phyloP scores from a whole-genome alignment of 192 early-diverging fungal genomes.

The Coemansia furcata region DNA sequence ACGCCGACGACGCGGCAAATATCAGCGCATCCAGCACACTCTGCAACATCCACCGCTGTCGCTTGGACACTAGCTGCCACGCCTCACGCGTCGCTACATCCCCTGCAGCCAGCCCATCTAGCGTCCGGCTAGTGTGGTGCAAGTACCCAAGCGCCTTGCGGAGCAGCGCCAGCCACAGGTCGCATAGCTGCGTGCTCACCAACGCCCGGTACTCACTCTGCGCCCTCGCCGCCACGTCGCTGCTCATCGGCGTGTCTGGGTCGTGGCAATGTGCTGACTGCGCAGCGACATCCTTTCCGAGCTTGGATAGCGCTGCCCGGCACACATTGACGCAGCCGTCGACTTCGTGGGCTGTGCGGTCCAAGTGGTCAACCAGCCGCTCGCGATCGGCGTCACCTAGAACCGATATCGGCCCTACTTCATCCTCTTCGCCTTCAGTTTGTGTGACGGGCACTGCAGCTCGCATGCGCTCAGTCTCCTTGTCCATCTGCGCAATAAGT shows the following conservation, averaged over 20 bases:
- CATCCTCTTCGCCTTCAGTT: neutral
- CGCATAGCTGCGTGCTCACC: constrained; percentile 45
- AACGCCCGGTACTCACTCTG: constrained; percentile 28
- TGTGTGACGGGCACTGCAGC: constrained; percentile 13
- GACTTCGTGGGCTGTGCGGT: constrained; percentile 21
- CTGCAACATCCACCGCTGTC: constrained; percentile 53
- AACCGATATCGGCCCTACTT: neutral
- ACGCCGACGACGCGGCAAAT: constrained; percentile 42
- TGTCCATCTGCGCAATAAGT: constrained; percentile 30
- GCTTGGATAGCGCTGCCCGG: constrained; percentile 26
- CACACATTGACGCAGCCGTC: constrained; percentile 38
- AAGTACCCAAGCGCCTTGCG: constrained; percentile 33
- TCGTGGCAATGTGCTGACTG: constrained; percentile 12
- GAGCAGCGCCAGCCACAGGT: constrained; percentile 45
- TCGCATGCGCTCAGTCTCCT: constrained; percentile 17
- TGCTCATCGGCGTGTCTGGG: constrained; percentile 5
- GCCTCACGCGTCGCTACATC: constrained; percentile 21
- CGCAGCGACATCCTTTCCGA: constrained; percentile 30
- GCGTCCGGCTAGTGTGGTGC: constrained; percentile 33
- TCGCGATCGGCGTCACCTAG: constrained; percentile 37
- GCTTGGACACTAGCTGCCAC: constrained; percentile 40
- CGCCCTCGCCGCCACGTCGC: constrained; percentile 1
- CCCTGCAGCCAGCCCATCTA: constrained; percentile 13
- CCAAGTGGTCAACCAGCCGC: constrained; percentile 38
- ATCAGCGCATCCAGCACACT: constrained; percentile 48